These are phyloP conservation scores for Corymbia citriodora DNA, from an alignment of 441 rosid species.

Conservation along the genomic window DNA sequence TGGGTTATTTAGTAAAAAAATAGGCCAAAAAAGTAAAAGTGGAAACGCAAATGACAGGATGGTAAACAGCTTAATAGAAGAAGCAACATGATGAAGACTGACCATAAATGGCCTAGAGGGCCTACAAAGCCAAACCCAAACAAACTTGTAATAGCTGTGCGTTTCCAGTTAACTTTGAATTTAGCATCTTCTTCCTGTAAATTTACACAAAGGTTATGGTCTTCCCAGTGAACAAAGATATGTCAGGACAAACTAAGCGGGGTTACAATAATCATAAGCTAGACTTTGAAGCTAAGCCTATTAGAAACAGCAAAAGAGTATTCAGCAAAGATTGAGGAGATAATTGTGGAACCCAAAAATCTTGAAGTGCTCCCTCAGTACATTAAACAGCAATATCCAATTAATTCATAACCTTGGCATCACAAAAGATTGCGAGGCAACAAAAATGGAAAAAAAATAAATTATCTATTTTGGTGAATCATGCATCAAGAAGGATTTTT, in stretches of 20 bases:
- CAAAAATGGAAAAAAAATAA: neutral
- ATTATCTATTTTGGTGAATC: neutral
- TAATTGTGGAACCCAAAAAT: neutral
- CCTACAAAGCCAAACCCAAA: conserved; percentile 95
- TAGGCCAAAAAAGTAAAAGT: neutral
- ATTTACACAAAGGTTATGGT: neutral
- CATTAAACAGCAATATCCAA: neutral
- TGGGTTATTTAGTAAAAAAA: neutral
- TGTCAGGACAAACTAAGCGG: neutral
- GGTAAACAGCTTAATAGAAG: neutral
- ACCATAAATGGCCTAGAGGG: conserved; percentile 97
- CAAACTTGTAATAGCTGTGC: conserved; percentile 77
- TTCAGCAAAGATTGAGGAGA: neutral
- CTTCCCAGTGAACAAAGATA: neutral
- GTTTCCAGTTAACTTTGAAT: conserved; percentile 77
- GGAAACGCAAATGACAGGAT: neutral
- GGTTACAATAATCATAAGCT: neutral
- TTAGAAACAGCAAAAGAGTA: neutral
- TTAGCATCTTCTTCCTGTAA: conserved; percentile 45
- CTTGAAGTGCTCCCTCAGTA: neutral
- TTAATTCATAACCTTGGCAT: neutral
- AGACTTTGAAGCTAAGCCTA: neutral
- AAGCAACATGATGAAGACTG: neutral
- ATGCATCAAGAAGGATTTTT: neutral
- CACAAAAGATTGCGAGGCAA: neutral